Base-by-base conservation (phyloP, 768 basidiomycete genomes). In the Amanita thiersii region DNA sequence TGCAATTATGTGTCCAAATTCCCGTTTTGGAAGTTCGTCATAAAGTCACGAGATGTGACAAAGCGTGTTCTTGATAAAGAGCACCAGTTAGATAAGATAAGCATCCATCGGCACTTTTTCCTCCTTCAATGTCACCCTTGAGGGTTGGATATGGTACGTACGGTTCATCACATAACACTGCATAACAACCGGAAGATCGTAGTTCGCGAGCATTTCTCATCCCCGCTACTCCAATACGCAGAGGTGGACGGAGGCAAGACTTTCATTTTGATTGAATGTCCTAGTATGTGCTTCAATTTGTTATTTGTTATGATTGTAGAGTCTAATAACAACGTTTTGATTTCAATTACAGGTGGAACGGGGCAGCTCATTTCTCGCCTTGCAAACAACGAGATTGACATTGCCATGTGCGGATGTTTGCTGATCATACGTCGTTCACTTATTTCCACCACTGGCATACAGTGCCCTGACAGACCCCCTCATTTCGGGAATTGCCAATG, bases 161-260 rank as follows among this genome's bases (percentile, higher is more conserved):
- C 6, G 15, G 31, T 23, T 28, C 34, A 30, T 25, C 9, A 26
- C 32, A n/a, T 21, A 14, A 30, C 14, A 18, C 11, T n/a, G 34
- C 9, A n/a, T 14, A 12, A 25, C 17, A 14, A 38, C 15, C 18
- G 28, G 9, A 29, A 15, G 2, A 14, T 29, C 15, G 5, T 49
- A 85, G 85, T 90, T 37, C 70, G 84, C 23, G 87, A 90, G 55
- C 92, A 96, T 59, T 97, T 97, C 62, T 87, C 86, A 11, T 86
- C 87, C 1, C 94, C 94, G 0, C 69, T 99, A 11, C 75, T 98
- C 2, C 92, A 94, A 56, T 88, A 82, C 53, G 79, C 81, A 1
- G 77, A 75, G 17, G 65, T 59, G 6, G 87, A 94, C 52, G 64
- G 70, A 15, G 77, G 74, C 4, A 64, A 74, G 57, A 84, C 86